Conservation (phyloP, 495 filamentous ascomycete genomes). For the Penicillium mononematosum region DNA sequence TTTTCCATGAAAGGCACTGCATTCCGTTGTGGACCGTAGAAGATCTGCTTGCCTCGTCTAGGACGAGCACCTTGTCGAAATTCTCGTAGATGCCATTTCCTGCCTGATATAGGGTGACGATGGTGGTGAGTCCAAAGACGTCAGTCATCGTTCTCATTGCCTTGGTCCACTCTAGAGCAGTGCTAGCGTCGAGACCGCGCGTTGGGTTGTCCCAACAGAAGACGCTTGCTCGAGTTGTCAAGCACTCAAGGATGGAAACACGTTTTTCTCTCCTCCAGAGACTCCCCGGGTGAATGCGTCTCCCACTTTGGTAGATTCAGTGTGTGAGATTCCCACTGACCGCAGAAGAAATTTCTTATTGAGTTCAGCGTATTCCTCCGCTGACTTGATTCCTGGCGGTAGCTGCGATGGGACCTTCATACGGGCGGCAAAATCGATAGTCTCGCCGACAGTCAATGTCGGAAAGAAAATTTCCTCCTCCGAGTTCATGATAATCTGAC, state of each 20-base stretch:
- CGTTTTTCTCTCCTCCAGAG: slow-evolving; percentile 77
- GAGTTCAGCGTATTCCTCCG: too few relatives aligned
- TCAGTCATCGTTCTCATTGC: slow-evolving; percentile 67
- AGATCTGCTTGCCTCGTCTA: slow-evolving; percentile 66
- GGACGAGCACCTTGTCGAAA: slow-evolving; percentile 58
- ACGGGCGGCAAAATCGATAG: too few relatives aligned
- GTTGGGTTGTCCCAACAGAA: slow-evolving; percentile 82
- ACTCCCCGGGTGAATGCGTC: slow-evolving; percentile 77
- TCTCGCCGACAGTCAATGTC: too few relatives aligned
- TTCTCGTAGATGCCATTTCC: slow-evolving; percentile 71
- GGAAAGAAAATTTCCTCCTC: too few relatives aligned
- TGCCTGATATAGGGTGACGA: slow-evolving; percentile 75
- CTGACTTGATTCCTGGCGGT: too few relatives aligned
- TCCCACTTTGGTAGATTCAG: slow-evolving; percentile 50
- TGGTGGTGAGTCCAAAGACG: slow-evolving; percentile 56
- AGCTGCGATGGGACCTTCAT: too few relatives aligned
- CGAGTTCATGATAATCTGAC: too few relatives aligned
- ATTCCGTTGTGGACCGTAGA: slow-evolving; percentile 54
- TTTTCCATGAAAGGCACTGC: slow-evolving; percentile 59
- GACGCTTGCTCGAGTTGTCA: slow-evolving; percentile 52
- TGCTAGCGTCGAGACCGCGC: slow-evolving; percentile 74
- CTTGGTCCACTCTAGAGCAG: slow-evolving; percentile 65
- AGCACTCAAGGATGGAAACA: slow-evolving; percentile 48
- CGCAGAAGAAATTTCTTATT: too few relatives aligned
- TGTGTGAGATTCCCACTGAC: slow-evolving; percentile 24